Evolutionary conservation across 441 rosid genomes (phyloP).

Genomic region (Mallotus japonicus): DNA sequence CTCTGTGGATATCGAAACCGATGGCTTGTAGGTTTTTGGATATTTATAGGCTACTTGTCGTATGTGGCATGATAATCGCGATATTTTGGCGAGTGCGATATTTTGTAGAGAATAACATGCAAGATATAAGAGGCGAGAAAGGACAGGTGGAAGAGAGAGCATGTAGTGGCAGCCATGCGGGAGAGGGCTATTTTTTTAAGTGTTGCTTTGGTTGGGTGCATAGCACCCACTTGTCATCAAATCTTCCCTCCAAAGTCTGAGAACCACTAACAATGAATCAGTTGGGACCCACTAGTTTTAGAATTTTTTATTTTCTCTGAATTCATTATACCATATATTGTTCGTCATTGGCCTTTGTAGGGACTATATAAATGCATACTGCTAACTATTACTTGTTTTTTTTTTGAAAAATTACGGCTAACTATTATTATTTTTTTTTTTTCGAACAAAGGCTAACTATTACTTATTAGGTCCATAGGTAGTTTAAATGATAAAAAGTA

Average conservation of each 20-base stretch:
- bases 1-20: constrained; percentile 16
- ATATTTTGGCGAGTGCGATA: not conserved
- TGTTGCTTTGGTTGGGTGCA: constrained; percentile 14
- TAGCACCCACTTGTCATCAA: constrained; percentile 28
- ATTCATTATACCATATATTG: no score
- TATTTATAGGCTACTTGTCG: constrained; percentile 30
- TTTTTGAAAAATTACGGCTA: no score
- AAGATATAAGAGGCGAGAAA: not conserved
- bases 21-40: constrained; percentile 20
- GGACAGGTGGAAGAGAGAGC: constrained; percentile 28
- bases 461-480: no score
- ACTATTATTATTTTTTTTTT: no score
- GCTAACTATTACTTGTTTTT: no score
- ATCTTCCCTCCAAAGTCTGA: constrained; percentile 6
- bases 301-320: no score
- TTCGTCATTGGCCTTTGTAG: no score
- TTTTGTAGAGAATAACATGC: constrained; percentile 11
- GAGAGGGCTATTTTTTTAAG: constrained; percentile 3
- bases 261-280: constrained; percentile 27
- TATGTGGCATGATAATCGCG: constrained; percentile 35
- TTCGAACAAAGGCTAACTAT: no score
- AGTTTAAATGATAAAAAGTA: no score
- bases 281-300: constrained; percentile 20
- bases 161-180: constrained; percentile 30
- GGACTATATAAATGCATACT: no score